Base-by-base conservation (phyloP, 176 grass and related monocot genomes). In the Paspalum notatum region DNA sequence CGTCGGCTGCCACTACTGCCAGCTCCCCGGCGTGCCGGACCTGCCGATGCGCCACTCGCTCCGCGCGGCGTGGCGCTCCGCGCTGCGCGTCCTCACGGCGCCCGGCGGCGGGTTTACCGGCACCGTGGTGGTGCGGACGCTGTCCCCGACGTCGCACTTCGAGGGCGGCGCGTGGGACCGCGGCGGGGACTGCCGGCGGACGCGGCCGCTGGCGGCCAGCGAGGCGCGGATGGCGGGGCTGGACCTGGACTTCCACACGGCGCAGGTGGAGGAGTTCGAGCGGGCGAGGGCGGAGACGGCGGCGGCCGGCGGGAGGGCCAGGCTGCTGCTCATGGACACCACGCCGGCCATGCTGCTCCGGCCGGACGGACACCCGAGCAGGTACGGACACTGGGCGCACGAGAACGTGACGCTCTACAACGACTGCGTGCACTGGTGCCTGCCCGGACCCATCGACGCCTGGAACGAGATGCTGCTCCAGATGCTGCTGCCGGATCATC, bases 151-250 rank as follows among this genome's bases (percentile, higher is more conserved):
- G 54, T 85, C 83, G 62, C 94, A 97, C 82, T 97, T 93, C 61
- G 91, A 97, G 85, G 86, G 86, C 43, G 94, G 94, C 6, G 82
- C 78, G 43, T 94, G 89, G 94, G 66, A 97, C 87, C 85, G 66
- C 52, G 91, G 87, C 13, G 91, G 87, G 14, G 72, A 91, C 66
- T 97, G 94, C 71, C 62, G 84, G 5, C 80, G 87, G 38, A 89
- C 41, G 25, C 56, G 56, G 38, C 91, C 94, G 6, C 73, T 26
- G 32, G 13, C 26, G 9, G 64, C 63, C 37, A 66, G 17, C 59
- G 89, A 88, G 78, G 43, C 62, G 22, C 38, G 80, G 40, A 1
- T 94, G 71, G 71, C 76, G 0, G 78, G 80, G 49, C 50, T 80
- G 54, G 76, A 87, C 68, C 76, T 66, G 0, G 85, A 91, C 59